Base-by-base conservation (phyloP, 139 green algal genomes). In the Pleodorina starrii region DNA sequence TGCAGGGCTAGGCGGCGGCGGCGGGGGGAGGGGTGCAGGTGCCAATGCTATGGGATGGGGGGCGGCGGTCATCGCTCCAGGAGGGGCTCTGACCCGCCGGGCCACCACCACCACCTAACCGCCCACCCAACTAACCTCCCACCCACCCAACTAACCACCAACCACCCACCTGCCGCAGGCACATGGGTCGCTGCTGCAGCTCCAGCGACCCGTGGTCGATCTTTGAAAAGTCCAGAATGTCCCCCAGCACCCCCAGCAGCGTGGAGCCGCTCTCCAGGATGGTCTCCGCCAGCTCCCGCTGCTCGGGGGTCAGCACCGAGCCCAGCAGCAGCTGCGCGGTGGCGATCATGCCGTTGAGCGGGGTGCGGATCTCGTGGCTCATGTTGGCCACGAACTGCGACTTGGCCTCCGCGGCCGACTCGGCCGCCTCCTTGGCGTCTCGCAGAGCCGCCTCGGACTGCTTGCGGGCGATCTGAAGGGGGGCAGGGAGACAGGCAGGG, bases 331-430 rank as follows among this genome's bases (percentile, higher is more conserved):
- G 91, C 91, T 98, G 96, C 11, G 95, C 91, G 32, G 98, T 97
- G 11, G 96, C 96, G 84, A 99, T 98, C 92, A 99, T 98, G 50
- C 97, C 97, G 83, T 99, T 99, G 68, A 99, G 94, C 1, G 97
- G 97, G 5, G 97, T 99, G 43, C 97, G 93, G 82, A 99, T 98
- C 85, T 99, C 97, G 87, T 99, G 97, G 38, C 91, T 96, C 97
- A 99, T 99, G 79, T 94, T 95, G 42, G 97, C 97, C 73, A 99
- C 92, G 93, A 99, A 99, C 91, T 96, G 94, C 42, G 71, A 93
- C 94, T 99, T 99, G 42, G 97, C 96, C 89, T 98, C 95, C 5
- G 71, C 40, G 40, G 71, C 38, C 90, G 96, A 51, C 97, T 96
- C 10, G 25, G 84, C 83, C 35, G 83, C 66, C 68, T 88, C 66